phyloP scores from a whole-genome alignment of 805 yeast species.

The Nakazawaea ernobii region DNA sequence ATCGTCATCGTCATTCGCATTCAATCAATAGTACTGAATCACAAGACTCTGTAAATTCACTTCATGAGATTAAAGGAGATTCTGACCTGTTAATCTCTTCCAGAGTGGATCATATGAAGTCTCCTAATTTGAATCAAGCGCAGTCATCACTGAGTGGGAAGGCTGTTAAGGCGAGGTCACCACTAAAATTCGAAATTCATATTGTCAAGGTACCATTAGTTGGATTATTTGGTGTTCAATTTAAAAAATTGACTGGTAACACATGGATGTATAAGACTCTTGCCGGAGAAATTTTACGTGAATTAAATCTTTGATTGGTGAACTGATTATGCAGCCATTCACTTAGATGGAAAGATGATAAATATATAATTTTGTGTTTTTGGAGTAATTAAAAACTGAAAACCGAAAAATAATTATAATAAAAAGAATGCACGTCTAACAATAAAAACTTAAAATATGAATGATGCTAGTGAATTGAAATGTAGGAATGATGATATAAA shows the following conservation, averaged over 20 bases:
- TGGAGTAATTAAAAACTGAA: not conserved
- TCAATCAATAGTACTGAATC: slow-evolving; percentile 37
- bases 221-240: slow-evolving; percentile 89
- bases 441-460: not conserved
- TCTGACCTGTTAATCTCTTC: slow-evolving; percentile 58
- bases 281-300: slow-evolving; percentile 77
- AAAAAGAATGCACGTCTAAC: not conserved
- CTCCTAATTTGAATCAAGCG: slow-evolving; percentile 15
- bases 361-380: not conserved
- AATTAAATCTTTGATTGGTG: slow-evolving; percentile 48
- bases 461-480: not conserved
- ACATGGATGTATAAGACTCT: slow-evolving; percentile 92
- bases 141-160: slow-evolving; percentile 6
- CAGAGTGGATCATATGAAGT: slow-evolving; percentile 44
- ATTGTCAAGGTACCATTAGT: slow-evolving; percentile 89
- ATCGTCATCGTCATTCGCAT: slow-evolving; percentile 24
- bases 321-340: not conserved
- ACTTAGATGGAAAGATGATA: not conserved
- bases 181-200: slow-evolving; percentile 84
- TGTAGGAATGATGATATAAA: not conserved
- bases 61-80: slow-evolving; percentile 47
- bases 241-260: slow-evolving; percentile 88
- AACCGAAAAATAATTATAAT: no score
- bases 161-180: slow-evolving; percentile 35
- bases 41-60: slow-evolving; percentile 57